Evolutionary conservation across 495 filamentous ascomycete species (phyloP).

Genomic region (Aspergillus kassunensis): DNA sequence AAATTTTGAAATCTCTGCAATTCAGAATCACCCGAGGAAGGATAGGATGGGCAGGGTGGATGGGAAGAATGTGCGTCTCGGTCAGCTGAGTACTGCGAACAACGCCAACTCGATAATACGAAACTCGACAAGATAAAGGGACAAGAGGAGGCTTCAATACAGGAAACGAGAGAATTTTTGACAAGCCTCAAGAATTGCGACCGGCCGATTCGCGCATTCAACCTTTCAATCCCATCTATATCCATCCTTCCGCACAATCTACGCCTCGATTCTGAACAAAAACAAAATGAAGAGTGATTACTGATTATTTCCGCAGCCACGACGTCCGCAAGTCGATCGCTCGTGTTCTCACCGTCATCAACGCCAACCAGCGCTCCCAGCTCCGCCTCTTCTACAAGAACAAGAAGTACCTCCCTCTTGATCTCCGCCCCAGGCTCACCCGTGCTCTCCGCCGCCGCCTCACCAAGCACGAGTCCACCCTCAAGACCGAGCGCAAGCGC

Average conservation of each 20-base stretch:
- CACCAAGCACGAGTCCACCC: conserved; percentile 79
- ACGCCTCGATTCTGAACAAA: neutral
- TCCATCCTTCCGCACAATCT: too few relatives aligned
- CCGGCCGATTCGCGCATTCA: conserved; percentile 1
- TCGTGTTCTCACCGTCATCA: conserved; percentile 97
- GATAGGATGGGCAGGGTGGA: neutral
- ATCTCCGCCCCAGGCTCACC: conserved; percentile 95
- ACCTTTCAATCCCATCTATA: neutral
- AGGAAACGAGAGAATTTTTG: neutral
- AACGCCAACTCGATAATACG: neutral
- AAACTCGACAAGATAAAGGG: neutral
- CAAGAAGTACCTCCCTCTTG: conserved; percentile 98
- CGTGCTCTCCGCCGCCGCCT: conserved; percentile 90
- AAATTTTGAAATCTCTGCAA: conserved; percentile 19
- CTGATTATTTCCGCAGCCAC: conserved; percentile 57
- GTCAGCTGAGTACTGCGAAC: conserved; percentile 1
- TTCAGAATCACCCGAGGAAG: neutral
- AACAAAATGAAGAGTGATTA: conserved; percentile 17
- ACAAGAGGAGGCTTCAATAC: neutral
- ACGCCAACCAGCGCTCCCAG: conserved; percentile 95
- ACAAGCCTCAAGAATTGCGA: neutral
- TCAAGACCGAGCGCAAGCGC: conserved; percentile 80
- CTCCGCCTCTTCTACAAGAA: conserved; percentile 98
- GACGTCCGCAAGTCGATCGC: conserved; percentile 99
- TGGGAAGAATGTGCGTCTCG: conserved; percentile 4